A percentile compares a stretch with the other conserved stretches of the same genome.
Conservation (phyloP, 208 protist genomes). For the Crithidia sp. region DNA sequence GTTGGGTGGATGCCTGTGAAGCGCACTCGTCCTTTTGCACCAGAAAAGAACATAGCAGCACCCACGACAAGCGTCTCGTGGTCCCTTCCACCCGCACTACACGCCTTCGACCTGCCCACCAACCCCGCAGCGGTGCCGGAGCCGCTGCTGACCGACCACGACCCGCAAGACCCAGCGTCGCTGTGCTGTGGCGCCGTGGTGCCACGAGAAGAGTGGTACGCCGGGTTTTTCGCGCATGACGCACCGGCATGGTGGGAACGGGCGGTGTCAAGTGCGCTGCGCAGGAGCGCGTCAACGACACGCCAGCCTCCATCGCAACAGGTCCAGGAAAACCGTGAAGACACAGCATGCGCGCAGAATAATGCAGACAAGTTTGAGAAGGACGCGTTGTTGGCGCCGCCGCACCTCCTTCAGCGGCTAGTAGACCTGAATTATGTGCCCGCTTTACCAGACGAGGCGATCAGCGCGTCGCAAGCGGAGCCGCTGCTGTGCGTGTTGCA, state of each 20-base stretch:
- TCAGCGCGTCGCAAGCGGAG: too few species aligned
- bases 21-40: not conserved
- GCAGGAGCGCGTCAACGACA: not conserved
- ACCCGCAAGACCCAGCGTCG: not conserved
- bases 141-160: not conserved
- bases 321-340: too few species aligned
- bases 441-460: not conserved
- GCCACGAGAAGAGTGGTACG: conserved; percentile 18
- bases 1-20: conserved; percentile 21
- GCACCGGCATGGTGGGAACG: conserved; percentile 15
- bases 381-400: too few species aligned
- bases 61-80: not conserved
- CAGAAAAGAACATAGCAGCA: not conserved
- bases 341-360: too few species aligned
- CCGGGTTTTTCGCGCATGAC: conserved; percentile 21
- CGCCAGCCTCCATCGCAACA: not conserved
- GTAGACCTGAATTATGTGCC: not conserved
- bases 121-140: not conserved
- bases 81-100: not conserved
- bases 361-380: too few species aligned
- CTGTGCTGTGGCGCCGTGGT: conserved; percentile 11
- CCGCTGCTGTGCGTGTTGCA: not conserved
- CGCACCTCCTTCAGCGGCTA: too few species aligned
- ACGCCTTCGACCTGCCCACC: not conserved
- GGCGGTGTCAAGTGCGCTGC: not conserved